Percentiles rank a stretch among this genome's conserved stretches.
Evolutionary conservation across 208 protist species (phyloP).

Genomic region (Herpetomonas samuelpessoai): DNA sequence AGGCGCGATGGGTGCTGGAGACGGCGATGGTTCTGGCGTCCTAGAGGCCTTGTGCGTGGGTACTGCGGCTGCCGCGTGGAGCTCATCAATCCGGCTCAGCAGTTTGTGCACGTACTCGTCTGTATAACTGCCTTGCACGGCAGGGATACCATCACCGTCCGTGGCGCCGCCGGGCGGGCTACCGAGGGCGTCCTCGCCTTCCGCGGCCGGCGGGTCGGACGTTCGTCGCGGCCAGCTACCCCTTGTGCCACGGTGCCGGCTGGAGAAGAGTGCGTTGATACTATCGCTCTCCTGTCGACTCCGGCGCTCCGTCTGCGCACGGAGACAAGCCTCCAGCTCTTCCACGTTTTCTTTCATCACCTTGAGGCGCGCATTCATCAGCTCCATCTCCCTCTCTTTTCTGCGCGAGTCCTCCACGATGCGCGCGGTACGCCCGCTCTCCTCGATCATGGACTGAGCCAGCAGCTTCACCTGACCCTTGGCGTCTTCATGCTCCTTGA

Average conservation of each 20-base stretch:
- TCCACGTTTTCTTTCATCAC: conserved; percentile 56
- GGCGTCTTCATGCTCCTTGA: conserved; percentile 51
- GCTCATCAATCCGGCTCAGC: conserved; percentile 29
- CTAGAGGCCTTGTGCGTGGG: not conserved
- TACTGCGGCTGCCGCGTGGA: conserved; percentile 21
- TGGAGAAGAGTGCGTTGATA: too few relatives aligned
- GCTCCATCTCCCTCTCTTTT: conserved; percentile 52
- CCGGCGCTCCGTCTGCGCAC: conserved; percentile 22
- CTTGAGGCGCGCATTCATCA: conserved; percentile 61
- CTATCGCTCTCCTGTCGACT: not conserved
- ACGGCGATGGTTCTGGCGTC: too few relatives aligned
- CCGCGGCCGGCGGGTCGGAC: not conserved
- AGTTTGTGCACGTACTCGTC: conserved; percentile 27
- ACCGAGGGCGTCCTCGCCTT: too few relatives aligned
- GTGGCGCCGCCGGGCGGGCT: not conserved
- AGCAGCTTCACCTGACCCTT: conserved; percentile 69
- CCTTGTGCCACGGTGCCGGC: too few relatives aligned
- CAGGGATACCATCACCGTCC: not conserved
- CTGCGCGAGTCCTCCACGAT: conserved; percentile 36
- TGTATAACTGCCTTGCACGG: not conserved
- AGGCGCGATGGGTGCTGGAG: too few relatives aligned
- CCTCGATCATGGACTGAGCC: conserved; percentile 67
- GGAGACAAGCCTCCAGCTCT: conserved; percentile 59
- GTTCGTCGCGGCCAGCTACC: too few relatives aligned
- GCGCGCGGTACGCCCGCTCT: conserved; percentile 48